Evolutionary conservation across 345 rosid genomes (phyloP), one percentile per base, ranked within the genome.

Genomic region (Murraya paniculata): DNA sequence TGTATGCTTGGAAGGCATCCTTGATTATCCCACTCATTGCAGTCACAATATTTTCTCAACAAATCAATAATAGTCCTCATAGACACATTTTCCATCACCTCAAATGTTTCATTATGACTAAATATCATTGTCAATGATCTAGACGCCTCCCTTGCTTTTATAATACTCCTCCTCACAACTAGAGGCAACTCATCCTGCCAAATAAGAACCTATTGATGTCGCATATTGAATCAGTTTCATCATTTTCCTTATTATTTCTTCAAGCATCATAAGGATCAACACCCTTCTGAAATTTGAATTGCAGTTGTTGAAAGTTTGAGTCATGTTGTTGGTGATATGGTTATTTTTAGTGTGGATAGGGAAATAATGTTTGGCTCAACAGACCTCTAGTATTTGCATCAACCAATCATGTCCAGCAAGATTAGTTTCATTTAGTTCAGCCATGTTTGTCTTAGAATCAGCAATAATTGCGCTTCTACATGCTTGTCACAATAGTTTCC

Each of bases 221-320:
- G 24, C 4, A 4, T 9, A 24, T 58, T 58, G 3, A n/a, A 24
- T 58, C 9, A 58, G 14, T 22, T n/a, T 58, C 30, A 58, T 58
- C 1, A 8, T 9, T 13, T 58, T 58, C 10, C 16, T 58, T 1
- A 0, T 24, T 0, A 58, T 8, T 7, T 58, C 28, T 58, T 58
- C 30, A 53, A 53, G 21, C 4, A 53, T 13, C 4, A 0, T 3
- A 1, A 53, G 57, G 18, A 53, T 59, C 0, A 2, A 21, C 16
- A 60, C 0, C 0, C 14, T 19, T 60, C 0, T 60, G 0, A 0
- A 60, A 0, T 25, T 5, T 0, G 4, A 10, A 0, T 11, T 10
- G 33, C 7, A 27, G 1, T 1, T 60, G 0, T 25, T 60, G 5
- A 9, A 60, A 2, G 16, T 9, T 7, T 60, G 0, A 0, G 33